phyloP scores from a whole-genome alignment of 2,329 filamentous ascomycete genomes.

The Aspergillus pseudoglaucus region DNA sequence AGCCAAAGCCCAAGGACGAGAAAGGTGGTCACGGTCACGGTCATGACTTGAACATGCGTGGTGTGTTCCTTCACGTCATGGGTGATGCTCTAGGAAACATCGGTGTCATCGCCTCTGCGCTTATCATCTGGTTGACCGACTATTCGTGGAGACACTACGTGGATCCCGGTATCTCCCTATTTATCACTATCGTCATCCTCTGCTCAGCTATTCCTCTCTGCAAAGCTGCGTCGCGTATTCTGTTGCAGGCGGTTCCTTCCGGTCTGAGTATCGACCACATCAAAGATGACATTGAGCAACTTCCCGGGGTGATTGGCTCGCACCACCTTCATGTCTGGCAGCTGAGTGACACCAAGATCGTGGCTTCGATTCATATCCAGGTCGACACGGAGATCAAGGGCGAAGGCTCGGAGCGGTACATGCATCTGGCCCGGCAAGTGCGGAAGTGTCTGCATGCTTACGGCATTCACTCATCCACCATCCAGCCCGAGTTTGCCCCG shows the following conservation, averaged over 20 bases:
- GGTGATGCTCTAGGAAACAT: constrained; percentile 44
- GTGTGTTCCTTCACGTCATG: constrained; percentile 59
- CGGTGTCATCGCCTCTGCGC: constrained; percentile 55
- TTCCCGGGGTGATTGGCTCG: constrained; percentile 81
- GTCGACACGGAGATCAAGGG: constrained; percentile 84
- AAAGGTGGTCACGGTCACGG: constrained; percentile 43
- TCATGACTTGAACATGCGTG: constrained; percentile 81
- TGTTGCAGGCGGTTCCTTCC: constrained; percentile 88
- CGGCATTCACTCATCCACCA: constrained; percentile 93
- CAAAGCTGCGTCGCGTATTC: constrained; percentile 60
- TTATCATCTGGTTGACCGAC: constrained; percentile 84
- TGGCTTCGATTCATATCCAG: constrained; percentile 89
- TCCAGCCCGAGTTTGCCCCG: constrained; percentile 74
- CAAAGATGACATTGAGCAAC: constrained; percentile 77
- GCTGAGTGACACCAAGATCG: constrained; percentile 86
- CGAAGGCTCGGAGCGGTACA: constrained; percentile 71
- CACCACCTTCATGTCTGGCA: constrained; percentile 99
- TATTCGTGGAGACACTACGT: constrained; percentile 79
- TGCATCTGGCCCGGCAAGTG: constrained; percentile 77
- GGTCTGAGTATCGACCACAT: constrained; percentile 85
- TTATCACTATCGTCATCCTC: constrained; percentile 77
- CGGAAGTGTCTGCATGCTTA: constrained; percentile 87
- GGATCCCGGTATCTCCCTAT: constrained; percentile 83
- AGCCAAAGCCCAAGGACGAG: constrained; percentile 58
- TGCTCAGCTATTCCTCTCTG: constrained; percentile 45